A percentile compares a stretch with the other conserved stretches of the same genome.
These are phyloP conservation scores for Zanthoxylum bungeanum DNA, from an alignment of 345 rosid genomes.

Conservation along the genomic window DNA sequence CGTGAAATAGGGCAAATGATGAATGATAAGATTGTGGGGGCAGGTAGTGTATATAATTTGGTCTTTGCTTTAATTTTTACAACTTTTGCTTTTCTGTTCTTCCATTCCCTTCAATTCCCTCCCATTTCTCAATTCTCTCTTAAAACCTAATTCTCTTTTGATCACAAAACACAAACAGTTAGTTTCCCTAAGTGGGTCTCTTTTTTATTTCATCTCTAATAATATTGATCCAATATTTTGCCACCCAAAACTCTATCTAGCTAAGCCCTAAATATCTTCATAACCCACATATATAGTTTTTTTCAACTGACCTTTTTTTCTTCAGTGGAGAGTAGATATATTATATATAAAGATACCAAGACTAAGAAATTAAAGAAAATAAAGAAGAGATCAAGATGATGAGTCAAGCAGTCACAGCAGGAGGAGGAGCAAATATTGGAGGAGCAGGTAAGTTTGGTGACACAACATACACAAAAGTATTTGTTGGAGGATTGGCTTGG, in stretches of 20 bases:
- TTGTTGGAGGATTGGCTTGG: constrained; percentile 99
- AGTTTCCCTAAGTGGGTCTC: neutral
- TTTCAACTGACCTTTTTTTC: neutral
- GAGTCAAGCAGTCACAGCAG: constrained; percentile 45
- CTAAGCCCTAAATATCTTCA: neutral
- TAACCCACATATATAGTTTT: neutral
- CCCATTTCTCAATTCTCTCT: constrained; percentile 15
- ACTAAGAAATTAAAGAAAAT: neutral
- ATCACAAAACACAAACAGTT: constrained; percentile 4
- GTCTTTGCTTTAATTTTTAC: constrained; percentile 18
- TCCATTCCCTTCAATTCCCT: constrained; percentile 25
- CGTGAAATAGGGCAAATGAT: constrained; percentile 18
- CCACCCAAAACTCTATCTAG: neutral
- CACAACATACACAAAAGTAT: constrained; percentile 90
- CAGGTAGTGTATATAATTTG: constrained; percentile 37
- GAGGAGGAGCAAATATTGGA: constrained; percentile 38
- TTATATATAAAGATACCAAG: neutral
- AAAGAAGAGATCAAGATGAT: constrained; percentile 21
- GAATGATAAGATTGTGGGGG: constrained; percentile 15
- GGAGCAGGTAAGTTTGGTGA: constrained; percentile 66
- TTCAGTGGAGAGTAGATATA: constrained; percentile 1
- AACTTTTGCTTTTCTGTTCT: constrained; percentile 44
- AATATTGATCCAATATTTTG: neutral
- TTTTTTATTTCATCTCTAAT: neutral
- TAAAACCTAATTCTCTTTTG: neutral